phyloP scores from a whole-genome alignment of 495 filamentous ascomycete species.

The Hypoxylon trugodes region DNA sequence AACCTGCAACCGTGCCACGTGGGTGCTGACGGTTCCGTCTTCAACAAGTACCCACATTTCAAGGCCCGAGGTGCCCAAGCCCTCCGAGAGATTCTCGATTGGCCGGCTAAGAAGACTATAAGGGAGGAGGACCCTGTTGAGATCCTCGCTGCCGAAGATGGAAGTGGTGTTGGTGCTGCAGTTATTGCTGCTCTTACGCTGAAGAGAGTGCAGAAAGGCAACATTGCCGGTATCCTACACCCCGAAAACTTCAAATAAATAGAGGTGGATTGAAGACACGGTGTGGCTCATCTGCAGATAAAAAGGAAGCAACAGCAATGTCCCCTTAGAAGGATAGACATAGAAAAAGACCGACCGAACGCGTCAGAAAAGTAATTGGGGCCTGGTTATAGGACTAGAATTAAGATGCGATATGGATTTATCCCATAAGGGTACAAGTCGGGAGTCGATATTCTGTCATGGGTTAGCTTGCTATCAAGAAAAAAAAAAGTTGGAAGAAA shows the following conservation, averaged over 20 bases:
- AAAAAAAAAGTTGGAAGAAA: neutral
- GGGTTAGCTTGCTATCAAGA: constrained; percentile 28
- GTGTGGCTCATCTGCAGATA: constrained; percentile 5
- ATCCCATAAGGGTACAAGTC: constrained; percentile 69
- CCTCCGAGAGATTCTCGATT: constrained; percentile 92
- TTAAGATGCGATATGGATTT: constrained; percentile 34
- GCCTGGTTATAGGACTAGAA: constrained; percentile 35
- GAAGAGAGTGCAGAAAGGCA: constrained; percentile 82
- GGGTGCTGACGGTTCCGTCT: constrained; percentile 93
- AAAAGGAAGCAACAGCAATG: neutral
- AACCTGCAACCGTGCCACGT: constrained; percentile 87
- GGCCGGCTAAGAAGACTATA: constrained; percentile 69
- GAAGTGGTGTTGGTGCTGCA: constrained; percentile 94
- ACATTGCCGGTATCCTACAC: constrained; percentile 79
- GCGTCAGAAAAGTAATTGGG: constrained; percentile 22
- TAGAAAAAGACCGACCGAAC: constrained; percentile 29
- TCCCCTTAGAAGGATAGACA: constrained; percentile 42
- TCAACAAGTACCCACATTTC: constrained; percentile 99
- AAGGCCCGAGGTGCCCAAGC: constrained; percentile 88
- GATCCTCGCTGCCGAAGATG: constrained; percentile 90
- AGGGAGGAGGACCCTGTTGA: constrained; percentile 82
- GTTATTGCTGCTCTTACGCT: constrained; percentile 93
- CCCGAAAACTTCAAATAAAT: constrained; percentile 64
- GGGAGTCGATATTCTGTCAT: constrained; percentile 57
- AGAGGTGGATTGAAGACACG: neutral